phyloP scores from a whole-genome alignment of 345 rosid genomes.

The Orychophragmus violaceus region DNA sequence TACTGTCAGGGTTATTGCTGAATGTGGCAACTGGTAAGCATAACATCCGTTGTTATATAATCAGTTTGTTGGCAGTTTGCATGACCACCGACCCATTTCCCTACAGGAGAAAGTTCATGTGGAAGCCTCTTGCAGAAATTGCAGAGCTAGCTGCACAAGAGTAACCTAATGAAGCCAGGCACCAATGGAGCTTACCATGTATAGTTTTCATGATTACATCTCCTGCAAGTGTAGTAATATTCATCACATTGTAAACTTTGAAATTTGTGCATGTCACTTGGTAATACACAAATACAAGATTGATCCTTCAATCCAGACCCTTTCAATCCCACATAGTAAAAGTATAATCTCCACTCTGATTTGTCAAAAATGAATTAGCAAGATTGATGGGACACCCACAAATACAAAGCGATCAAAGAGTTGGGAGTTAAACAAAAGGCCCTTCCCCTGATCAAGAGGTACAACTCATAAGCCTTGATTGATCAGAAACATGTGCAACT shows the following conservation, averaged over 20 bases:
- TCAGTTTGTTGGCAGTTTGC: neutral
- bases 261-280: neutral
- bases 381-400: neutral
- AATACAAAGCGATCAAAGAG: too few relatives aligned
- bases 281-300: too few relatives aligned
- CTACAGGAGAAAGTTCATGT: constrained; percentile 78
- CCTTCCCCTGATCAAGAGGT: neutral
- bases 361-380: neutral
- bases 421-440: too few relatives aligned
- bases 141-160: constrained; percentile 26
- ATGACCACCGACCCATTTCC: neutral
- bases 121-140: constrained; percentile 78
- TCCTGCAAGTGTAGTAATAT: constrained; percentile 8
- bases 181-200: neutral
- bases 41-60: neutral
- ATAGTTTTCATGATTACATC: constrained; percentile 14
- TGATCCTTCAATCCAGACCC: neutral
- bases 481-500: neutral
- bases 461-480: neutral
- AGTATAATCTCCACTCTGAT: neutral
- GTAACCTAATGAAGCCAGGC: neutral
- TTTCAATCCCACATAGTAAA: neutral
- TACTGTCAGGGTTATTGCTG: constrained; percentile 78
- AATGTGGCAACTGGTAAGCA: constrained; percentile 80
- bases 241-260: neutral